Evolutionary conservation across 2,329 filamentous ascomycete species (phyloP).

Genomic region (Setomelanomma holmii): DNA sequence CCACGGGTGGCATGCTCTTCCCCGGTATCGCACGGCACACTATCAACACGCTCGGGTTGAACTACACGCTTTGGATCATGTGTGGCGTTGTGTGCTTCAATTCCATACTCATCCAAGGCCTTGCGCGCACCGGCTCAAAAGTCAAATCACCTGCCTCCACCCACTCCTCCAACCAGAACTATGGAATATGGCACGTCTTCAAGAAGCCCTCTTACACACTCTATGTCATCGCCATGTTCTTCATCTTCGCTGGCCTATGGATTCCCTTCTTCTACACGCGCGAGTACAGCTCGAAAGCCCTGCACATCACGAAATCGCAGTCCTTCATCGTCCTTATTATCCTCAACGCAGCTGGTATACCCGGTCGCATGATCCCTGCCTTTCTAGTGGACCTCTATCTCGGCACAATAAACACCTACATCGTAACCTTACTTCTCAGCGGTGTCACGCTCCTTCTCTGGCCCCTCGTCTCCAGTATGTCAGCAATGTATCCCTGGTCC

Average conservation of each 20-base stretch:
- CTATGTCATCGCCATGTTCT: constrained; percentile 35
- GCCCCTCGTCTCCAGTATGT: constrained; percentile 9
- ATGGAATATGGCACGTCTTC: constrained; percentile 46
- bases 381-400: constrained; percentile 29
- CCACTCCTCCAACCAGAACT: too few species aligned
- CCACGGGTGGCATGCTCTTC: constrained; percentile 23
- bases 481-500: constrained; percentile 15
- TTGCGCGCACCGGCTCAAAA: constrained; percentile 3
- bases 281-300: neutral
- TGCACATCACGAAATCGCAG: neutral
- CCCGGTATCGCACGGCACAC: constrained; percentile 16
- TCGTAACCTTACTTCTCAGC: constrained; percentile 52
- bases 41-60: constrained; percentile 49
- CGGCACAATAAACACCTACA: constrained; percentile 58
- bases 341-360: constrained; percentile 52
- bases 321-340: constrained; percentile 19
- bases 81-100: constrained; percentile 45
- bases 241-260: constrained; percentile 13
- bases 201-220: constrained; percentile 44
- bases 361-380: constrained; percentile 56
- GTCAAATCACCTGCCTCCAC: too few species aligned
- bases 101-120: constrained; percentile 1
- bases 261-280: neutral
- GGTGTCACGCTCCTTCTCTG: constrained; percentile 46
- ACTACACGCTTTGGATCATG: constrained; percentile 66